These are phyloP conservation scores for Trichoderma atroviride DNA, from an alignment of 2,329 filamentous ascomycete species.

Conservation along the genomic window DNA sequence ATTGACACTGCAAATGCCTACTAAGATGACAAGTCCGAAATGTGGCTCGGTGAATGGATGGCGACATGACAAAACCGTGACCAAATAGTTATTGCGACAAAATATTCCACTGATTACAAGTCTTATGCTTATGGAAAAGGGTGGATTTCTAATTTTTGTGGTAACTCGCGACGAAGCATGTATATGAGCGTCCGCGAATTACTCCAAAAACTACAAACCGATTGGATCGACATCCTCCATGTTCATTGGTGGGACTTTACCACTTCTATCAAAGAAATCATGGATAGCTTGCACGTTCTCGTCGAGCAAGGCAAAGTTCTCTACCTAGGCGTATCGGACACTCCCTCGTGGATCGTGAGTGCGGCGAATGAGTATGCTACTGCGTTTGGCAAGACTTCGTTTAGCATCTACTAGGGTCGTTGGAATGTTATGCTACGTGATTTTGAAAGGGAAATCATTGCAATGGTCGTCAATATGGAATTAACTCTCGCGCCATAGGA, in stretches of 20 bases:
- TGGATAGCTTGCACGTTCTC: slow-evolving; percentile 34
- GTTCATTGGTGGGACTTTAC: slow-evolving; percentile 34
- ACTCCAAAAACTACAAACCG: slow-evolving; percentile 45
- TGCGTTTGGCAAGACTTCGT: slow-evolving; percentile 33
- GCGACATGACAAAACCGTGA: slow-evolving; percentile 46
- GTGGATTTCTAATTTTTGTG: slow-evolving; percentile 39
- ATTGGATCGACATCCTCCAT: slow-evolving; percentile 38
- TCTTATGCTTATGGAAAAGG: slow-evolving; percentile 23
- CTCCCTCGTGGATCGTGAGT: slow-evolving; percentile 38
- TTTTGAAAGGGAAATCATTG: slow-evolving; percentile 39
- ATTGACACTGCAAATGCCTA: slow-evolving; percentile 61
- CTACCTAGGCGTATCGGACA: slow-evolving; percentile 38
- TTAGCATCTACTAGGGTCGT: slow-evolving; percentile 38
- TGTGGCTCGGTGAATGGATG: slow-evolving; percentile 57
- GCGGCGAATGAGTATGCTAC: slow-evolving; percentile 33
- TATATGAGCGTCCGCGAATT: slow-evolving; percentile 44
- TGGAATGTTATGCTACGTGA: slow-evolving; percentile 35
- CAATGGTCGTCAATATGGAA: slow-evolving; percentile 37
- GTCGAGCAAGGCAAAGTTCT: slow-evolving; percentile 36
- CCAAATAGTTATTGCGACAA: slow-evolving; percentile 53
- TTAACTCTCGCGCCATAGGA: slow-evolving; percentile 53
- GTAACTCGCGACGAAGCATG: slow-evolving; percentile 44
- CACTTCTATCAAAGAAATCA: slow-evolving; percentile 34
- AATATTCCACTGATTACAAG: slow-evolving; percentile 48
- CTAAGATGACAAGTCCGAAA: slow-evolving; percentile 53